Evolutionary conservation across 179 eudicot genomes (phyloP).

Genomic region (Spergularia azorica): DNA sequence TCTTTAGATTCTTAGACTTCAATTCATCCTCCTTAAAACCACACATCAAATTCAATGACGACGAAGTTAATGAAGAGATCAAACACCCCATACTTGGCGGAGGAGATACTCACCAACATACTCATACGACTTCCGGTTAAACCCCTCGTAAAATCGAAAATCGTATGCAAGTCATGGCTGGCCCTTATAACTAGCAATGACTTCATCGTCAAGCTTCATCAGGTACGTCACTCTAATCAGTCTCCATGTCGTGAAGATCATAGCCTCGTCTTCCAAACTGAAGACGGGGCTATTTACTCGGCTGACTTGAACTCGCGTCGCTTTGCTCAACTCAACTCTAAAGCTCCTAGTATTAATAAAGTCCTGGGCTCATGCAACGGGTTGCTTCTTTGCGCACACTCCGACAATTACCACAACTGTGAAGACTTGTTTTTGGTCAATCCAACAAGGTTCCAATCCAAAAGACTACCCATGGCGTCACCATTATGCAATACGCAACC

Average conservation of each 20-base stretch:
- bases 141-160: slow-evolving; percentile 3
- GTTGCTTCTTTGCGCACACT: slow-evolving; percentile 16
- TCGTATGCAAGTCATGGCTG: slow-evolving; percentile 22
- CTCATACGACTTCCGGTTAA: slow-evolving; percentile 18
- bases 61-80: not conserved
- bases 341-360: not conserved
- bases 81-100: not conserved
- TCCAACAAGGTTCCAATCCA: slow-evolving; percentile 9
- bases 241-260: not conserved
- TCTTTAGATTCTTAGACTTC: too few relatives aligned
- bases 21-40: too few relatives aligned
- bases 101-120: slow-evolving; percentile 11
- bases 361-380: slow-evolving; percentile 24
- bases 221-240: not conserved
- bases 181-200: not conserved
- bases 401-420: not conserved
- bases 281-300: slow-evolving; percentile 10
- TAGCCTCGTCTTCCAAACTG: not conserved
- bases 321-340: not conserved
- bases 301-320: not conserved
- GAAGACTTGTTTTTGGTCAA: slow-evolving; percentile 1
- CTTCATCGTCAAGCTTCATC: slow-evolving; percentile 13
- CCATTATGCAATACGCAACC: too few relatives aligned
- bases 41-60: not conserved
- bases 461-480: not conserved